phyloP scores from a whole-genome alignment of 495 filamentous ascomycete species.

The Viridothelium virens region DNA sequence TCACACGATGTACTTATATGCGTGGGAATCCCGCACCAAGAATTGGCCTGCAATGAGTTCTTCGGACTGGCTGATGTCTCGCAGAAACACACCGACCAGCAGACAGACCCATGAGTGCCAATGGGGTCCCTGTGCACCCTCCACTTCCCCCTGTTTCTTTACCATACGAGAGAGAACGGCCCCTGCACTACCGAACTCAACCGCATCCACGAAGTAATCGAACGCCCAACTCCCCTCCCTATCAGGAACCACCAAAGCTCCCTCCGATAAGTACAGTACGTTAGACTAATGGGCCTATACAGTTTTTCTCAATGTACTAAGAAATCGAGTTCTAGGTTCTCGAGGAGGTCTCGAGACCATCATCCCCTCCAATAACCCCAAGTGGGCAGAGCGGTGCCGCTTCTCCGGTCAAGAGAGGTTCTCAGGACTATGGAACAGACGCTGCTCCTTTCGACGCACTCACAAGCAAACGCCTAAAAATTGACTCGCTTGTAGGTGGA shows the following conservation, averaged over 20 bases:
- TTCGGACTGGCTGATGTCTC: not conserved
- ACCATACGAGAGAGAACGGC: not conserved
- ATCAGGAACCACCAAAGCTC: conserved; percentile 4
- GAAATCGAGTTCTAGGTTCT: not conserved
- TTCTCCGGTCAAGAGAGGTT: not conserved
- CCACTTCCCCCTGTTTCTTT: not conserved
- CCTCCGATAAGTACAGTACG: not conserved
- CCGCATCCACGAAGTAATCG: not conserved
- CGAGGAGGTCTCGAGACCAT: not conserved
- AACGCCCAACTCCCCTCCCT: conserved; percentile 1
- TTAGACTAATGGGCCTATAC: not conserved
- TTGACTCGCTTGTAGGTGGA: conserved; percentile 1
- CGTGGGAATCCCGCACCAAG: not conserved
- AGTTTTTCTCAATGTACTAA: not conserved
- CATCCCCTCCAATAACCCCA: not conserved
- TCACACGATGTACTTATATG: not conserved
- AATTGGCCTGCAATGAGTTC: not conserved
- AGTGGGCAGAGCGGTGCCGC: not conserved
- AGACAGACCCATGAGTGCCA: not conserved
- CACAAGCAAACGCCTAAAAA: not conserved
- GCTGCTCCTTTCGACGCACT: not conserved
- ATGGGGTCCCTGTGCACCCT: not conserved
- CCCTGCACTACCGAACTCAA: not conserved
- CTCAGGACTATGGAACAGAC: not conserved
- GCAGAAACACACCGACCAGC: not conserved